These are phyloP conservation scores for Trifolium pratense DNA, from an alignment of 306 rosid genomes.

Conservation along the genomic window DNA sequence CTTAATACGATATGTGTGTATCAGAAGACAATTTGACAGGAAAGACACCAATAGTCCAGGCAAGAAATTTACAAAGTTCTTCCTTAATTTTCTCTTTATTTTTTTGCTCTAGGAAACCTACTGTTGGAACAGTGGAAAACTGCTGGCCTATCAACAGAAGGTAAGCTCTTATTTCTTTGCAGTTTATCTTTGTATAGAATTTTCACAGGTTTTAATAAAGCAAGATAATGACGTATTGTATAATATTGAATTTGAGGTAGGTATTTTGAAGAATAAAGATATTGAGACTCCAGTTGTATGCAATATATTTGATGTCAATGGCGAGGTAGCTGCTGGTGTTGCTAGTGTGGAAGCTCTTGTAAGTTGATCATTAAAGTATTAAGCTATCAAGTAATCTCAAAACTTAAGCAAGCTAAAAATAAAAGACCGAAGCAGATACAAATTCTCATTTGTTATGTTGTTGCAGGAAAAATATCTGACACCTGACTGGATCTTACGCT, in stretches of 20 bases:
- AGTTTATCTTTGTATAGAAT: conserved; percentile 20
- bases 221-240: conserved; percentile 17
- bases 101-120: conserved; percentile 60
- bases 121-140: conserved; percentile 80
- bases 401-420: conserved; percentile 39
- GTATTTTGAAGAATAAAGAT: conserved; percentile 69
- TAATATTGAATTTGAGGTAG: conserved; percentile 51
- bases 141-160: conserved; percentile 71
- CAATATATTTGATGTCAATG: conserved; percentile 70
- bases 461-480: conserved; percentile 78
- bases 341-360: conserved; percentile 87
- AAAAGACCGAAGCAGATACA: conserved; percentile 1
- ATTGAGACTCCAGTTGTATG: conserved; percentile 83
- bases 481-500: conserved; percentile 76
- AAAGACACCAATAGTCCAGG: conserved; percentile 13
- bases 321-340: conserved; percentile 82
- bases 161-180: conserved; percentile 44
- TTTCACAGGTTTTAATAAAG: neutral
- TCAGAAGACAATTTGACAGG: conserved; percentile 25
- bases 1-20: conserved; percentile 8
- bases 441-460: conserved; percentile 25
- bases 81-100: conserved; percentile 7
- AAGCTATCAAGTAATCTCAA: conserved; percentile 36
- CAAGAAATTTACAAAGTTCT: conserved; percentile 20
- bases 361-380: conserved; percentile 47